phyloP scores from a whole-genome alignment of 2,329 filamentous ascomycete genomes.

The Colletotrichum tropicicola region DNA sequence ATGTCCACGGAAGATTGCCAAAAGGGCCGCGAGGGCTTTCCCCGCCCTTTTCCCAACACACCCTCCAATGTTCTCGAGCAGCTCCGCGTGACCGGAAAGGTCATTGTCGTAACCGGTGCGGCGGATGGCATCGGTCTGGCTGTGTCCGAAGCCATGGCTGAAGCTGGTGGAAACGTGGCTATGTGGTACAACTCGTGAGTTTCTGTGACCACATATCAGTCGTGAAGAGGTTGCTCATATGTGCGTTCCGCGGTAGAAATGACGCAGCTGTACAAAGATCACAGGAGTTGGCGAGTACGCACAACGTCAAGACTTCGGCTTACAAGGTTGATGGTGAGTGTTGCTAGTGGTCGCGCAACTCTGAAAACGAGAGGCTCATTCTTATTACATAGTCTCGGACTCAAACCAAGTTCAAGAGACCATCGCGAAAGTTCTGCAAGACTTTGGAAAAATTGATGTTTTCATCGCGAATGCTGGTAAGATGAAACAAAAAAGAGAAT shows the following conservation, averaged over 20 bases:
- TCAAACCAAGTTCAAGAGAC: slow-evolving; percentile 43
- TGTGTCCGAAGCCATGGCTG: slow-evolving; percentile 54
- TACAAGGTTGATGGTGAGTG: slow-evolving; percentile 52
- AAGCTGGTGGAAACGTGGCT: slow-evolving; percentile 52
- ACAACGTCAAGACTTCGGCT: slow-evolving; percentile 47
- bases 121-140: slow-evolving; percentile 55
- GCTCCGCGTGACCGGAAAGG: slow-evolving; percentile 49
- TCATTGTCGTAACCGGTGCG: slow-evolving; percentile 54
- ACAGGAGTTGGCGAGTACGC: slow-evolving; percentile 40
- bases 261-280: slow-evolving; percentile 45
- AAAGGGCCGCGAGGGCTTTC: slow-evolving; percentile 42
- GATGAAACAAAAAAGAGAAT: accelerated
- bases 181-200: slow-evolving; percentile 44
- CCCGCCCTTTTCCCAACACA: slow-evolving; percentile 47
- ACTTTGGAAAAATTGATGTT: slow-evolving; percentile 53
- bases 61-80: slow-evolving; percentile 55
- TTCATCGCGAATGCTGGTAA: slow-evolving; percentile 54
- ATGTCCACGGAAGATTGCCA: slow-evolving; percentile 44
- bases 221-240: not conserved
- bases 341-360: not conserved
- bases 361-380: not conserved
- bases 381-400: slow-evolving; percentile 48
- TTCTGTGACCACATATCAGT: no score
- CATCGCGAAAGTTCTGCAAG: slow-evolving; percentile 42
- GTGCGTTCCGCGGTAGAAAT: not conserved